A percentile compares a stretch with the other conserved stretches of the same genome.
Evolutionary conservation across 306 rosid genomes (phyloP).

Genomic region (Quercus robur): DNA sequence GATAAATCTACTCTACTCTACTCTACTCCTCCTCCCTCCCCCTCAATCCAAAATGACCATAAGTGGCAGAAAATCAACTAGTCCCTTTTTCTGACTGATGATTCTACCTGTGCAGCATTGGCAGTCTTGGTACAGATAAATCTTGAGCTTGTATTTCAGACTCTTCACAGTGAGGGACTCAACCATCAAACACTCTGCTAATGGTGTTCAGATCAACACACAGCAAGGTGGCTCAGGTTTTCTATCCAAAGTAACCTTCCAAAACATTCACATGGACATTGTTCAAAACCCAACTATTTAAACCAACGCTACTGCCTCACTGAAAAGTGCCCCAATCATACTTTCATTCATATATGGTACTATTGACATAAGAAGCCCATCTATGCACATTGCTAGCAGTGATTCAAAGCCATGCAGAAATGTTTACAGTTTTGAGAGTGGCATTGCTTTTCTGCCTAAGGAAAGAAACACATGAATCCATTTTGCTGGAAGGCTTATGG

Average conservation of each 20-base stretch:
- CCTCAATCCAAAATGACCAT: too few species aligned
- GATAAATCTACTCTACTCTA: too few species aligned
- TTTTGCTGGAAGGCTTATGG: too few species aligned
- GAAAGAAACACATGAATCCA: too few species aligned
- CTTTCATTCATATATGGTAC: conserved; percentile 36
- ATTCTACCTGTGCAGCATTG: conserved; percentile 9
- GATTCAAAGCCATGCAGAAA: conserved; percentile 51
- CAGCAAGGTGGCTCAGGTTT: conserved; percentile 51
- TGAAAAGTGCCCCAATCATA: conserved; percentile 11
- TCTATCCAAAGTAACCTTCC: conserved; percentile 31
- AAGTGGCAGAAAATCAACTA: too few species aligned
- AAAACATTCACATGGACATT: conserved; percentile 30
- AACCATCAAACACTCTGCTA: conserved; percentile 33
- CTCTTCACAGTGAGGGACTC: conserved; percentile 29
- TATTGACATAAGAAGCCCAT: conserved; percentile 41
- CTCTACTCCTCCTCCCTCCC: too few species aligned
- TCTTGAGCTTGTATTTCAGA: conserved; percentile 41
- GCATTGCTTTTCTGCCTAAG: too few species aligned
- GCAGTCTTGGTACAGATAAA: conserved; percentile 39
- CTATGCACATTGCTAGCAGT: conserved; percentile 46
- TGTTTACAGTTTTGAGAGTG: conserved; percentile 24
- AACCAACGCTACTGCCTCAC: conserved; percentile 51
- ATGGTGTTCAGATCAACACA: conserved; percentile 50
- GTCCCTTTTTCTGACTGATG: too few species aligned
- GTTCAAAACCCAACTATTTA: conserved; percentile 47